Percentiles rank a stretch among this genome's conserved stretches.
Conservation (phyloP, 2,329 filamentous ascomycete genomes). For the Thielaviopsis ethacetica region DNA sequence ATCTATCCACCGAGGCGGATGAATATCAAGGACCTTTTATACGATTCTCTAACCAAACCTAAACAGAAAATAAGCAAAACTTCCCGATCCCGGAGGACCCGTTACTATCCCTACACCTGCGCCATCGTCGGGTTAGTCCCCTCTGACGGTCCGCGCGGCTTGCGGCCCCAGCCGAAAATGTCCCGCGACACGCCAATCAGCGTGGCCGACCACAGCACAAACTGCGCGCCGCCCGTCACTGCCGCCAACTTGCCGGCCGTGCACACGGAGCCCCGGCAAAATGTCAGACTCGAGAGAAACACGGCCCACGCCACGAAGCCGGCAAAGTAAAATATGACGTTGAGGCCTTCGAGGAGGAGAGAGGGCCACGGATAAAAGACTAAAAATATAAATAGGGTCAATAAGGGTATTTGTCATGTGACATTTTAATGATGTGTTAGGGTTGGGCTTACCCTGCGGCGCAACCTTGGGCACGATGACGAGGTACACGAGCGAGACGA, state of each 20-base stretch:
- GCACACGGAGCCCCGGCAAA: conserved; percentile 42
- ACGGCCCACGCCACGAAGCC: conserved; percentile 42
- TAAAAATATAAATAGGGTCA: conserved; percentile 13
- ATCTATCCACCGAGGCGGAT: too few species aligned
- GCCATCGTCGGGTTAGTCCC: conserved; percentile 1
- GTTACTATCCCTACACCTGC: background rate
- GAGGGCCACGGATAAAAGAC: conserved; percentile 32
- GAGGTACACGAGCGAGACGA: conserved; percentile 38
- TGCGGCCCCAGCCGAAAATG: conserved; percentile 20
- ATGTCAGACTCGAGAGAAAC: conserved; percentile 37
- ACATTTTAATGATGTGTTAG: background rate
- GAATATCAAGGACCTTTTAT: too few species aligned
- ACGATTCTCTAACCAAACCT: too few species aligned
- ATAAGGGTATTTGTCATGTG: background rate
- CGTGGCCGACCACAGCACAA: conserved; percentile 35
- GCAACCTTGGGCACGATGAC: conserved; percentile 31
- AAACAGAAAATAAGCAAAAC: conserved; percentile 13
- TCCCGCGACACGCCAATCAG: conserved; percentile 29
- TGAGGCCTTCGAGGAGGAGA: conserved; percentile 33
- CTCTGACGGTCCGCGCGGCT: conserved; percentile 21
- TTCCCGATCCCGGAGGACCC: conserved; percentile 10
- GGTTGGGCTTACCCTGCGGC: conserved; percentile 21
- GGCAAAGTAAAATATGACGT: conserved; percentile 40
- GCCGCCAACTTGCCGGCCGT: conserved; percentile 35
- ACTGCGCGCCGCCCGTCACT: conserved; percentile 37